Evolutionary conservation across 1,139 yeast genomes (phyloP).

Genomic region (Yamadazyma diospyri): DNA sequence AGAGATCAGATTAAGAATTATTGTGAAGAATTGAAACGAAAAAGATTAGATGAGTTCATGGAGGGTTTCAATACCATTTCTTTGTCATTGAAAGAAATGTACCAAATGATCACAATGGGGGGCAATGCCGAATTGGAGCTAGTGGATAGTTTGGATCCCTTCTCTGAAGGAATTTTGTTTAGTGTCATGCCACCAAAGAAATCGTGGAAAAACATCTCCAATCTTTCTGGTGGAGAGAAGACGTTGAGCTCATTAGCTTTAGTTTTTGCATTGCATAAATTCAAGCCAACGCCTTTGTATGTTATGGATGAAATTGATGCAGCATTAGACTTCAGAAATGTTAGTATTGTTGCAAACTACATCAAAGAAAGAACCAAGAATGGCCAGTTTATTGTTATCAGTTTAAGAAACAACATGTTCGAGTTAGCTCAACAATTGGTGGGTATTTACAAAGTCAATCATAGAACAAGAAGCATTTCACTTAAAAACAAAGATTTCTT

Average conservation of each 20-base stretch:
- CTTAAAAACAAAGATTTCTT: conserved; percentile 58
- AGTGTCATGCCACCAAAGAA: conserved; percentile 99
- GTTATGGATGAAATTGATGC: conserved; percentile 99
- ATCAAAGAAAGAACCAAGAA: conserved; percentile 93
- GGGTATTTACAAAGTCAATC: conserved; percentile 91
- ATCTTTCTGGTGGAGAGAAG: conserved; percentile 96
- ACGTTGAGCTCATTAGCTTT: conserved; percentile 92
- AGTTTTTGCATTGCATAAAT: conserved; percentile 94
- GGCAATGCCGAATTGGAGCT: conserved; percentile 97
- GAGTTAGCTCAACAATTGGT: conserved; percentile 92
- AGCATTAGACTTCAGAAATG: conserved; percentile 94
- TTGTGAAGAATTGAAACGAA: conserved; percentile 69
- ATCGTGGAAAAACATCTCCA: conserved; percentile 93
- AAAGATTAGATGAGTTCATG: conserved; percentile 86
- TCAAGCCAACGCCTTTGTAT: conserved; percentile 94
- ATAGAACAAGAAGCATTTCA: conserved; percentile 85
- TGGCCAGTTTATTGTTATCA: conserved; percentile 95
- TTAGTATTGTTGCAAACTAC: conserved; percentile 94
- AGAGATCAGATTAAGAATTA: conserved; percentile 64
- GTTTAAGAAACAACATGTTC: conserved; percentile 95
- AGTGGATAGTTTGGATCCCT: conserved; percentile 96
- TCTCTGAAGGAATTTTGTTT: conserved; percentile 92
- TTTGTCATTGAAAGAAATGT: conserved; percentile 90
- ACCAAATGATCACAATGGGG: conserved; percentile 98
- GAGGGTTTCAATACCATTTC: conserved; percentile 87